Evolutionary conservation across 2,329 filamentous ascomycete species (phyloP).

Genomic region (Trichoderma simmonsii): DNA sequence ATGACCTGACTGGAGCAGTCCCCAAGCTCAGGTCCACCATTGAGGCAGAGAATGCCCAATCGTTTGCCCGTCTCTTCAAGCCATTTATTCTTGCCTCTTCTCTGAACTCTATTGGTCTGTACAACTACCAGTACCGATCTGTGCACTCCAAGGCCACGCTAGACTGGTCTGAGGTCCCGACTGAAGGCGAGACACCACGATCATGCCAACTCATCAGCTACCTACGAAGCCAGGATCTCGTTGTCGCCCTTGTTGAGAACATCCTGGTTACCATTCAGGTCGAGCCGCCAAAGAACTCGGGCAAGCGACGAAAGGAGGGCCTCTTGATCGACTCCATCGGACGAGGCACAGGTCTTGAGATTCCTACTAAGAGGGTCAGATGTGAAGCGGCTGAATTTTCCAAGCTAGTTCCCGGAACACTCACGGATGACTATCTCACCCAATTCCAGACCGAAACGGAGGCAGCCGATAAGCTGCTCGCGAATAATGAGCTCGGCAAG

Average conservation of each 20-base stretch:
- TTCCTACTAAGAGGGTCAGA: constrained; percentile 34
- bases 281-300: constrained; percentile 57
- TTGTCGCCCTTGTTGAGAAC: constrained; percentile 61
- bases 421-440: constrained; percentile 48
- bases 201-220: constrained; percentile 54
- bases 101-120: constrained; percentile 54
- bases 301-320: constrained; percentile 56
- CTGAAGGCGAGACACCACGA: constrained; percentile 35
- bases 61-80: constrained; percentile 64
- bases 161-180: constrained; percentile 41
- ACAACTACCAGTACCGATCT: constrained; percentile 66
- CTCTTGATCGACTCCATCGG: constrained; percentile 72
- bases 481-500: constrained; percentile 42
- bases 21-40: constrained; percentile 59
- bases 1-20: constrained; percentile 60
- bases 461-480: constrained; percentile 47
- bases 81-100: constrained; percentile 64
- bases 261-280: constrained; percentile 67
- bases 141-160: constrained; percentile 50
- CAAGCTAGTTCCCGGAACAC: constrained; percentile 45
- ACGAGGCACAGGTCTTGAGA: constrained; percentile 50
- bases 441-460: constrained; percentile 44
- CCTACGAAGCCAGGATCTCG: constrained; percentile 63
- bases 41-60: constrained; percentile 49
- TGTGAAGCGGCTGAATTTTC: constrained; percentile 36